Conservation (phyloP, 1,139 yeast genomes). For the Candida smagusa region DNA sequence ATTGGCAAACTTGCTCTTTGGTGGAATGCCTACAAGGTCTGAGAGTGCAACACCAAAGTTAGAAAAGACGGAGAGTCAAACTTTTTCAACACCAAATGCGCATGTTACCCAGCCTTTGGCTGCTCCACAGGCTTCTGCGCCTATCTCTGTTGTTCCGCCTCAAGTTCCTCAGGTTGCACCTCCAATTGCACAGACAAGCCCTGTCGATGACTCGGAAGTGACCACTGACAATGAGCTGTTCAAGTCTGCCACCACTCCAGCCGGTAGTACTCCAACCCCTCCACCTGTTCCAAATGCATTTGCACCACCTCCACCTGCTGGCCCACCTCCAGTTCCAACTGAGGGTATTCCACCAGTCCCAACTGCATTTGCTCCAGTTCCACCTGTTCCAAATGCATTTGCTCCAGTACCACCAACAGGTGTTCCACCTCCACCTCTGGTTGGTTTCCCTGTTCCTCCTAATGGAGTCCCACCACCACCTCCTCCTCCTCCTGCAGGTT, state of each 20-base stretch:
- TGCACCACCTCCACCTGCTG: slow-evolving; percentile 10
- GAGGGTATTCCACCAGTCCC: slow-evolving; percentile 12
- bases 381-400: slow-evolving; percentile 7
- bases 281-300: slow-evolving; percentile 3
- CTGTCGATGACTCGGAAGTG: slow-evolving; percentile 5
- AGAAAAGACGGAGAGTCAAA: slow-evolving; percentile 8
- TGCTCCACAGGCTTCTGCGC: slow-evolving; percentile 5
- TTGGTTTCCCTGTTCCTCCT: slow-evolving; percentile 14
- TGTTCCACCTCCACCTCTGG: background rate
- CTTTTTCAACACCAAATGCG: background rate
- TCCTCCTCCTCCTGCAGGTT: slow-evolving; percentile 8
- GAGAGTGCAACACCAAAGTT: slow-evolving; percentile 15
- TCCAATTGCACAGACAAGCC: slow-evolving; percentile 5
- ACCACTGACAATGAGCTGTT: slow-evolving; percentile 7
- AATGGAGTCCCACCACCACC: slow-evolving; percentile 20
- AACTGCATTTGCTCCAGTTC: slow-evolving; percentile 17
- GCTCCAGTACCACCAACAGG: slow-evolving; percentile 24
- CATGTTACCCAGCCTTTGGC: slow-evolving; percentile 1
- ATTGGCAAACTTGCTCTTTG: slow-evolving; percentile 59
- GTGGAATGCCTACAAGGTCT: slow-evolving; percentile 52
- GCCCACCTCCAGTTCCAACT: slow-evolving; percentile 23
- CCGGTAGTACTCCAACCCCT: slow-evolving; percentile 5
- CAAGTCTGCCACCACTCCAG: slow-evolving; percentile 8
- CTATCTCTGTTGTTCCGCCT: slow-evolving; percentile 12
- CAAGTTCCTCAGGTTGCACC: slow-evolving; percentile 8